Conservation (phyloP, 2,329 filamentous ascomycete genomes). For the Eutypa lata region DNA sequence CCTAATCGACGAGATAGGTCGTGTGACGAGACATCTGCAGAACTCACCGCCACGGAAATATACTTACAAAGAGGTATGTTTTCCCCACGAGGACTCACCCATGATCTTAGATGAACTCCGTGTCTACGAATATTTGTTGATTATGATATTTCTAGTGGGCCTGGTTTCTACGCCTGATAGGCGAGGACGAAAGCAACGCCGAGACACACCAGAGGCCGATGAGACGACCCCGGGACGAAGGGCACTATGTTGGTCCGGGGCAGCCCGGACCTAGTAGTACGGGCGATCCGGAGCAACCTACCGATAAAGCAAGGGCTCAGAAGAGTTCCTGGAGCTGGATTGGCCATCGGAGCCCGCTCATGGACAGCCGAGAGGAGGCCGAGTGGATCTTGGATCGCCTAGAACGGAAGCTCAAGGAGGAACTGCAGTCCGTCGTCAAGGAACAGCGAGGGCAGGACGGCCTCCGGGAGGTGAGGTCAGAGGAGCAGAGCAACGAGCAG, state of each 20-base stretch:
- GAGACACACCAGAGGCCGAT: constrained; percentile 43
- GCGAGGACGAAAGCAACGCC: constrained; percentile 55
- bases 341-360: constrained; percentile 64
- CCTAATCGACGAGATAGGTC: constrained; percentile 69
- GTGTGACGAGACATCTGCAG: constrained; percentile 61
- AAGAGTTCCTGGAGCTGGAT: constrained; percentile 67
- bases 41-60: constrained; percentile 61
- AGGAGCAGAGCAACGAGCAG: constrained; percentile 36
- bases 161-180: constrained; percentile 77
- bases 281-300: constrained; percentile 1
- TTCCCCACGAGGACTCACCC: neutral
- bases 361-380: constrained; percentile 65
- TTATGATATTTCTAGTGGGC: too few relatives aligned
- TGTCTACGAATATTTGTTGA: too few relatives aligned
- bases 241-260: constrained; percentile 12
- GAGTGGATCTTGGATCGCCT: constrained; percentile 72
- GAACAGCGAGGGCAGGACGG: constrained; percentile 10
- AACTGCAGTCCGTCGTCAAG: constrained; percentile 34
- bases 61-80: constrained; percentile 47
- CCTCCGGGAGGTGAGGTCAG: constrained; percentile 13
- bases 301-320: constrained; percentile 5
- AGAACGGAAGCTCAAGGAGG: constrained; percentile 51
- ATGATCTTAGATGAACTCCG: too few relatives aligned
- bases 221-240: constrained; percentile 6
- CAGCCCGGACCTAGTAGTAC: constrained; percentile 3